phyloP scores from a whole-genome alignment of 163 green algal species.

The Chlamydomonas reinhardtii region DNA sequence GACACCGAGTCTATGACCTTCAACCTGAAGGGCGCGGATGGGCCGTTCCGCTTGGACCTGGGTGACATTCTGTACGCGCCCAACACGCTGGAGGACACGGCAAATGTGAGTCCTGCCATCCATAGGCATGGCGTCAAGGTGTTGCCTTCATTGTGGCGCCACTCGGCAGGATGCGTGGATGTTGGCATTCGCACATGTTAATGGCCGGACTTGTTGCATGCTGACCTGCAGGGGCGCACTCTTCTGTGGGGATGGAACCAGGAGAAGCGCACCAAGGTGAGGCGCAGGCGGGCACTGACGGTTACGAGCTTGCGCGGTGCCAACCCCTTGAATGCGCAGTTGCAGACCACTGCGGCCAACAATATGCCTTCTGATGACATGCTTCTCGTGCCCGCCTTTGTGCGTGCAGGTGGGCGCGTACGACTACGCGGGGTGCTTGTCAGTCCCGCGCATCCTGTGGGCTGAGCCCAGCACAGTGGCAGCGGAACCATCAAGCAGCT shows the following conservation, averaged over 20 bases:
- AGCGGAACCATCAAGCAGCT: background rate
- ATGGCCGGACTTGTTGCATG: no score
- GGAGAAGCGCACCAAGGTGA: slow-evolving; percentile 77
- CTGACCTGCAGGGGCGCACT: slow-evolving; percentile 71
- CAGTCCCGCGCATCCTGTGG: slow-evolving; percentile 79
- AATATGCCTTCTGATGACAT: no score
- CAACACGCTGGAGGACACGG: slow-evolving; percentile 83
- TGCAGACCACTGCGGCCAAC: no score
- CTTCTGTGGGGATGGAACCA: slow-evolving; percentile 91
- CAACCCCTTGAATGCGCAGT: no score
- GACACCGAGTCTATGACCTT: slow-evolving; percentile 61
- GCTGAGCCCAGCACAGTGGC: slow-evolving; percentile 20
- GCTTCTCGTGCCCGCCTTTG: no score
- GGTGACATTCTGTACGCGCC: slow-evolving; percentile 92
- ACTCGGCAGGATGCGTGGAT: no score
- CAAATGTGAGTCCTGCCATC: background rate
- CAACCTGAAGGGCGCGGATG: slow-evolving; percentile 68
- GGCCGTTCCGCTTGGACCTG: slow-evolving; percentile 84
- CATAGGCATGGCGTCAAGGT: no score
- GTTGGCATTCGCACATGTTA: no score
- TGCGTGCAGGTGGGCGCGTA: slow-evolving; percentile 57
- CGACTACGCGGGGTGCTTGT: slow-evolving; percentile 88
- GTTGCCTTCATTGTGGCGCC: no score
- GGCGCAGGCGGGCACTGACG: slow-evolving; percentile 57
- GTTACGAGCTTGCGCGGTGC: no score